phyloP scores from a whole-genome alignment of 495 filamentous ascomycete genomes.

The Aspergillus ostianus region DNA sequence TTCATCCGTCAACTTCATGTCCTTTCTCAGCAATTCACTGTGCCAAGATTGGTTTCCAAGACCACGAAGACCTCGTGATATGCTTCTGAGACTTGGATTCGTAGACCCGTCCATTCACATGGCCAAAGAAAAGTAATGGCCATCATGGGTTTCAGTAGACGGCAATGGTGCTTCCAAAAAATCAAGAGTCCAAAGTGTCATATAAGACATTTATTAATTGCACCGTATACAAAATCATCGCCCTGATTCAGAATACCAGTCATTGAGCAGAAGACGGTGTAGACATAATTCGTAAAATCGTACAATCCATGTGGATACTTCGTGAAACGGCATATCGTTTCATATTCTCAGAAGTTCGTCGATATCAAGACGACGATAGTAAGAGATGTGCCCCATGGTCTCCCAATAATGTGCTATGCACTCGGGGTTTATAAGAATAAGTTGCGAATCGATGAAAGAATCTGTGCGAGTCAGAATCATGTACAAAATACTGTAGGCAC shows the following conservation, averaged over 20 bases:
- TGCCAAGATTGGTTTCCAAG: background rate
- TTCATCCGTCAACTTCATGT: background rate
- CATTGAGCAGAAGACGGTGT: background rate
- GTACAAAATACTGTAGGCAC: background rate
- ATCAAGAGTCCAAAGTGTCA: background rate
- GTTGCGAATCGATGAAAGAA: constrained; percentile 66
- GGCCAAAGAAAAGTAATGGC: background rate
- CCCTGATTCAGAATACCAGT: background rate
- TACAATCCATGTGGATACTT: background rate
- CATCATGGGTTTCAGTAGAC: background rate
- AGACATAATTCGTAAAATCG: constrained; percentile 11
- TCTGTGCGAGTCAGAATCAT: constrained; percentile 46
- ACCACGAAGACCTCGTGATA: background rate
- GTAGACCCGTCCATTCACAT: background rate
- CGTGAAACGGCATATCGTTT: constrained; percentile 2
- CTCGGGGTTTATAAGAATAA: constrained; percentile 77
- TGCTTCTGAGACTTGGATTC: background rate
- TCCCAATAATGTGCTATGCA: constrained; percentile 82
- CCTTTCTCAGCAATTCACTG: background rate
- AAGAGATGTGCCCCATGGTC: constrained; percentile 74
- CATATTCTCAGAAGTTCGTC: constrained; percentile 68
- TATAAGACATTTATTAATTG: too few species aligned
- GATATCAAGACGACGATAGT: constrained; percentile 75
- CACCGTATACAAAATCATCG: constrained; percentile 6
- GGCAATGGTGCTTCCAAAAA: background rate